Conservation (phyloP, 2,329 filamentous ascomycete genomes). For the Ophiostoma quercus region DNA sequence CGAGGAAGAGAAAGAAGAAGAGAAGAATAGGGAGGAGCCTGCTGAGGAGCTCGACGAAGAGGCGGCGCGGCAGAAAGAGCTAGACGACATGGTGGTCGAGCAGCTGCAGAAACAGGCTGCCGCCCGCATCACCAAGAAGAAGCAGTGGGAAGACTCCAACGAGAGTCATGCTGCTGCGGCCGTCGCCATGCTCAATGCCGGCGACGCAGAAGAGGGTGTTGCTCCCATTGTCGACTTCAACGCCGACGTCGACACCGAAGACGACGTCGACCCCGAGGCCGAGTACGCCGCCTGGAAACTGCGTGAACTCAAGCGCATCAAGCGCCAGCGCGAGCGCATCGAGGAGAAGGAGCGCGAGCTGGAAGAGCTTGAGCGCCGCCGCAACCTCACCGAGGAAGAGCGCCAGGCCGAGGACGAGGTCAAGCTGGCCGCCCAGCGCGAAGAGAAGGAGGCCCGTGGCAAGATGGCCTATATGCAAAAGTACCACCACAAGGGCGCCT, state of each 20-base stretch:
- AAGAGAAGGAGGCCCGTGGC: constrained; percentile 70
- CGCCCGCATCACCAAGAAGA: constrained; percentile 64
- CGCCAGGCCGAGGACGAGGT: constrained; percentile 77
- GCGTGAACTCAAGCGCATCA: constrained; percentile 81
- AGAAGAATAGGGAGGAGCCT: background rate
- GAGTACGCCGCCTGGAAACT: constrained; percentile 93
- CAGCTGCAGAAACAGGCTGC: constrained; percentile 79
- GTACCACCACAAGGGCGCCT: constrained; percentile 95
- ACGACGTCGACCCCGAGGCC: constrained; percentile 78
- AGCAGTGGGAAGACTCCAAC: constrained; percentile 75
- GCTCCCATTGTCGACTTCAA: constrained; percentile 47
- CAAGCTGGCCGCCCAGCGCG: constrained; percentile 70
- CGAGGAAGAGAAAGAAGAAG: constrained; percentile 22
- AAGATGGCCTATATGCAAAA: constrained; percentile 90
- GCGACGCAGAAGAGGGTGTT: constrained; percentile 81
- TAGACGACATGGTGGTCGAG: constrained; percentile 78
- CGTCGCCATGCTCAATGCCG: constrained; percentile 47
- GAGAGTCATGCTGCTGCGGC: constrained; percentile 38
- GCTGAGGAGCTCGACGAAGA: constrained; percentile 24
- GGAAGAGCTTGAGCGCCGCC: constrained; percentile 81
- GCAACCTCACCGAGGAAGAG: constrained; percentile 82
- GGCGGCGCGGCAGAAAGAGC: constrained; percentile 50
- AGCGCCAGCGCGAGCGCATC: constrained; percentile 78
- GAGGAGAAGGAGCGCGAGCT: constrained; percentile 77
- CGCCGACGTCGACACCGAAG: constrained; percentile 79